Conservation (phyloP, 768 basidiomycete genomes). For the Hemileccinum impolitum region DNA sequence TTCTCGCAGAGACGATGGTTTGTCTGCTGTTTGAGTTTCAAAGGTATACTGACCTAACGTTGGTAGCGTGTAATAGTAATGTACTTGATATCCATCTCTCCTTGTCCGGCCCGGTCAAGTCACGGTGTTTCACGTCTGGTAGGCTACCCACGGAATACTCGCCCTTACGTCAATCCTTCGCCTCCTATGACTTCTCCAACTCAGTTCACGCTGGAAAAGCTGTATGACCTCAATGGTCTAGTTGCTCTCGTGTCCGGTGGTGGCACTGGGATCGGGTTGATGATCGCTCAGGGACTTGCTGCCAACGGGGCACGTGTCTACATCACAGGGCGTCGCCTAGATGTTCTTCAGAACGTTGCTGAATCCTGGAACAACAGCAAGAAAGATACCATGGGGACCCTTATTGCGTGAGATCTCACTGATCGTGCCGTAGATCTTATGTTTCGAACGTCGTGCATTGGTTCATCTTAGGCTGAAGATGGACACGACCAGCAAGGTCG, state of each 20-base stretch:
- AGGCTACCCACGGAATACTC: too few relatives aligned
- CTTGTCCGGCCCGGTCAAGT: too few relatives aligned
- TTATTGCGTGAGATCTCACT: conserved; percentile 53
- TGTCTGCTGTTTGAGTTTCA: conserved; percentile 3
- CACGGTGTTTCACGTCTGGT: too few relatives aligned
- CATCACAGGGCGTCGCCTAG: conserved; percentile 66
- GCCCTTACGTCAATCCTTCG: neutral
- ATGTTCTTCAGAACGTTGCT: conserved; percentile 59
- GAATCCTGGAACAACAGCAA: conserved; percentile 43
- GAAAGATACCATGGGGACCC: conserved; percentile 38
- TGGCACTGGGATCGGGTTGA: conserved; percentile 54
- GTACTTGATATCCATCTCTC: neutral
- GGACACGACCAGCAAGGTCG: conserved; percentile 69
- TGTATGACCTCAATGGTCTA: conserved; percentile 56
- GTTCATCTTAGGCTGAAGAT: conserved; percentile 48
- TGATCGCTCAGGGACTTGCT: conserved; percentile 72
- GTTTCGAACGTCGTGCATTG: neutral
- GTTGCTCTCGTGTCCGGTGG: conserved; percentile 49
- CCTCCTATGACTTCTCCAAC: conserved; percentile 22
- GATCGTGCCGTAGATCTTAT: neutral
- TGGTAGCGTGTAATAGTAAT: conserved; percentile 1
- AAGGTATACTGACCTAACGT: conserved; percentile 4
- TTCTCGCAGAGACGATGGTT: conserved; percentile 1
- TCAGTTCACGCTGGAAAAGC: conserved; percentile 21
- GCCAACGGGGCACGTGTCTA: conserved; percentile 79